Conservation (phyloP, 345 rosid species). For the Turnera subulata region DNA sequence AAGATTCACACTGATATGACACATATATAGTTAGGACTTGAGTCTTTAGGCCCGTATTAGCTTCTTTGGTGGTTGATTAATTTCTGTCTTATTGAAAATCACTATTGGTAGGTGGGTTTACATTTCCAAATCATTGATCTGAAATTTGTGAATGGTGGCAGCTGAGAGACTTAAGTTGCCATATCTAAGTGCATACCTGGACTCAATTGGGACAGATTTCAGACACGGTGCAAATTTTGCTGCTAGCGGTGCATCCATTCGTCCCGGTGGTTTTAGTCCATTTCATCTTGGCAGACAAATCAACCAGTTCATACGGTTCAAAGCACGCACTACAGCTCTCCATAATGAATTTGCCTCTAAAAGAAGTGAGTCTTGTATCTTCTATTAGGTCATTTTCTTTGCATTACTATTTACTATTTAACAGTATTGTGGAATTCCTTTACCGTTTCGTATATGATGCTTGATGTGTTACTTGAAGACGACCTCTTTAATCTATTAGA, state of each 20-base stretch:
- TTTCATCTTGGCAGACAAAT: slow-evolving; percentile 38
- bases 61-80: no score
- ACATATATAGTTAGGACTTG: no score
- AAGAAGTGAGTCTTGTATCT: background rate
- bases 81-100: no score
- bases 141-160: background rate
- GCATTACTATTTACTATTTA: background rate
- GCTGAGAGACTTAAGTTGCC: slow-evolving; percentile 24
- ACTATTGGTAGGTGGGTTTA: background rate
- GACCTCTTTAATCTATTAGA: no score
- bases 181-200: slow-evolving; percentile 27
- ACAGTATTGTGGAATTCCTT: no score
- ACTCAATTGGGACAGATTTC: slow-evolving; percentile 30
- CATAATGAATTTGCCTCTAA: background rate
- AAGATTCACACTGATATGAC: no score
- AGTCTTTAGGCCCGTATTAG: no score
- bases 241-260: slow-evolving; percentile 21
- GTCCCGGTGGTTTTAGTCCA: slow-evolving; percentile 30
- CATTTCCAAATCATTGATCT: background rate
- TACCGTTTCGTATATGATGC: no score
- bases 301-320: slow-evolving; percentile 45
- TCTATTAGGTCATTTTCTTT: background rate
- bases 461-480: no score
- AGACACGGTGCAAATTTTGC: slow-evolving; percentile 37
- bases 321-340: slow-evolving; percentile 24